Percentiles rank a stretch among this genome's conserved stretches.
phyloP scores from a whole-genome alignment of 2,329 filamentous ascomycete species.

The Aureobasidium vineae region DNA sequence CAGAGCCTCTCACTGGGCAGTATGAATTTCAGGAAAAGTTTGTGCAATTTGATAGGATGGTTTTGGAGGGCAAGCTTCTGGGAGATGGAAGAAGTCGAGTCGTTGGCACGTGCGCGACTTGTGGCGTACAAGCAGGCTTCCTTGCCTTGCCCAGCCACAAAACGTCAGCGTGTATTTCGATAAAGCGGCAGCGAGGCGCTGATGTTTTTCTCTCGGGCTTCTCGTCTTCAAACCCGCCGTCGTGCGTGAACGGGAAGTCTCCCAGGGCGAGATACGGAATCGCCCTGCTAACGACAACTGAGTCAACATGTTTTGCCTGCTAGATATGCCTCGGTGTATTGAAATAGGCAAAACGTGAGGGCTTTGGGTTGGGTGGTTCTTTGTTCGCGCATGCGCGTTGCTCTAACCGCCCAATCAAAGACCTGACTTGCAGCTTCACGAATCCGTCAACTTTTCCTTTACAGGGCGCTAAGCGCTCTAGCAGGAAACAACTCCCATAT shows the following conservation, averaged over 20 bases:
- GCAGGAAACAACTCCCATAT: constrained; percentile 38
- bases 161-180: constrained; percentile 17
- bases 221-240: constrained; percentile 22
- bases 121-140: constrained; percentile 5
- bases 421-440: constrained; percentile 22
- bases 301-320: constrained; percentile 10
- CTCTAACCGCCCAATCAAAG: constrained; percentile 22
- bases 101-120: background rate
- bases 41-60: background rate
- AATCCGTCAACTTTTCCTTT: constrained; percentile 19
- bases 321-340: background rate
- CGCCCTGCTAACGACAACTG: constrained; percentile 24
- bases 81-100: background rate
- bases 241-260: constrained; percentile 16
- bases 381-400: constrained; percentile 23
- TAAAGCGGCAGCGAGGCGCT: constrained; percentile 21
- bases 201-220: constrained; percentile 22
- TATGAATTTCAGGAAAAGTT: background rate
- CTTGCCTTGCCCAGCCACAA: constrained; percentile 9
- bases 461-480: constrained; percentile 36
- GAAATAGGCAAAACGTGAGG: constrained; percentile 17
- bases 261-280: constrained; percentile 26
- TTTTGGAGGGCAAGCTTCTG: background rate
- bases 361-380: constrained; percentile 19
- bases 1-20: background rate